These are phyloP conservation scores for Picea glauca DNA, from an alignment of 75 land plant species.

Conservation along the genomic window DNA sequence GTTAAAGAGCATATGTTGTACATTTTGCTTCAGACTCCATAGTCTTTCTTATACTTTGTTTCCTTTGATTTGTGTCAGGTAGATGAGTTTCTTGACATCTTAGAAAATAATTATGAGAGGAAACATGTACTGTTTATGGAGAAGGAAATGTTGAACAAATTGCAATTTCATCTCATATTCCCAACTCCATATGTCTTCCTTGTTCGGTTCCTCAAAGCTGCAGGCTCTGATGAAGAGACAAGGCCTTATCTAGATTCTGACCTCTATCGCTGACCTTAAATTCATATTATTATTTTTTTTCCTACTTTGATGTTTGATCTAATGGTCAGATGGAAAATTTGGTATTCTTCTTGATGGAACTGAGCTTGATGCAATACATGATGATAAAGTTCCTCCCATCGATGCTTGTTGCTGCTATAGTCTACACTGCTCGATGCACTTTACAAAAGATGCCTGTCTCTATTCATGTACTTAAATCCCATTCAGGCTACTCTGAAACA, in stretches of 20 bases:
- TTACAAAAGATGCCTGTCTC: conserved; percentile 45
- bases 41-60: not conserved
- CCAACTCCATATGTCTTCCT: conserved; percentile 88
- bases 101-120: conserved; percentile 59
- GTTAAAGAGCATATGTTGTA: conserved; percentile 10
- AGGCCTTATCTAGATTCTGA: conserved; percentile 16
- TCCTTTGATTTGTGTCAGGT: conserved; percentile 24
- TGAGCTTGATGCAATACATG: conserved; percentile 69
- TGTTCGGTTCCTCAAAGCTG: conserved; percentile 76
- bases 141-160: conserved; percentile 52
- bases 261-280: conserved; percentile 16
- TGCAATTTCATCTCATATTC: conserved; percentile 64
- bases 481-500: conserved; percentile 63
- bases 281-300: not conserved
- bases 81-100: conserved; percentile 65
- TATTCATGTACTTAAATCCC: conserved; percentile 53
- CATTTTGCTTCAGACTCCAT: not conserved
- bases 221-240: conserved; percentile 58
- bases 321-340: conserved; percentile 60
- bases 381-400: conserved; percentile 62
- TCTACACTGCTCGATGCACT: conserved; percentile 60
- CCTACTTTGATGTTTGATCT: not conserved
- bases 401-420: conserved; percentile 65
- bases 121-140: conserved; percentile 75
- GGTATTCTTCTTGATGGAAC: conserved; percentile 69